A percentile compares a stretch with the other conserved stretches of the same genome.
phyloP scores from a whole-genome alignment of 192 early-diverging fungal species.

The Backusella circina region DNA sequence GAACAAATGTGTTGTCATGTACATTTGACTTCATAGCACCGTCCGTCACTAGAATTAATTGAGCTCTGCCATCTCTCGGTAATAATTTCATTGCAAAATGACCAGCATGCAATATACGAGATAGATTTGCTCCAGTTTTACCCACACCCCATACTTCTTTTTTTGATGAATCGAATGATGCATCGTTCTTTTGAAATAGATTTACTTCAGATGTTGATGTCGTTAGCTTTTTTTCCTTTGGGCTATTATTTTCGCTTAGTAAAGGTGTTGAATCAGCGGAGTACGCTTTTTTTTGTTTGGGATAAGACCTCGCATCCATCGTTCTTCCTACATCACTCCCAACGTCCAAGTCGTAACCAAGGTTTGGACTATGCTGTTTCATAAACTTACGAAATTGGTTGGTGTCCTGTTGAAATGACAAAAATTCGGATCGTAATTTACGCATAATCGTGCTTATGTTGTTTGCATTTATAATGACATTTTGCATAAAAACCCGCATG shows the following conservation, averaged over 20 bases:
- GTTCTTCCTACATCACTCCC: constrained; percentile 2
- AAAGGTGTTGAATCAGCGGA: neutral
- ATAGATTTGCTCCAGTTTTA: constrained; percentile 47
- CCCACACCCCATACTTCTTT: constrained; percentile 55
- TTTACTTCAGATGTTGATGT: neutral
- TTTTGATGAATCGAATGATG: constrained; percentile 14
- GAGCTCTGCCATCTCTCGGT: constrained; percentile 41
- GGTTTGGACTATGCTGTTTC: constrained; percentile 23
- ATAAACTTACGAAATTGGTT: constrained; percentile 42
- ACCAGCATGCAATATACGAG: constrained; percentile 52
- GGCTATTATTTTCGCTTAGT: neutral
- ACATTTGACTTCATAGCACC: constrained; percentile 71
- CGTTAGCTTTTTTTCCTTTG: neutral
- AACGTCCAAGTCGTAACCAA: constrained; percentile 41
- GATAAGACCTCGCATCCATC: constrained; percentile 1
- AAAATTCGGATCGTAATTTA: constrained; percentile 36
- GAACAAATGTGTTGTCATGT: constrained; percentile 50
- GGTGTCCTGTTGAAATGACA: constrained; percentile 39
- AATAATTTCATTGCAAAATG: constrained; percentile 46
- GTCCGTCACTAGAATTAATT: constrained; percentile 65
- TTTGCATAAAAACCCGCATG: constrained; percentile 50
- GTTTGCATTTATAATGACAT: constrained; percentile 39
- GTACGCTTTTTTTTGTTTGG: neutral
- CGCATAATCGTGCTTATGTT: constrained; percentile 38
- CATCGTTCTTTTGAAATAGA: neutral